Evolutionary conservation across 2,329 filamentous ascomycete species (phyloP), one percentile per base, ranked within the genome.

Genomic region (Venturia aucupariae): DNA sequence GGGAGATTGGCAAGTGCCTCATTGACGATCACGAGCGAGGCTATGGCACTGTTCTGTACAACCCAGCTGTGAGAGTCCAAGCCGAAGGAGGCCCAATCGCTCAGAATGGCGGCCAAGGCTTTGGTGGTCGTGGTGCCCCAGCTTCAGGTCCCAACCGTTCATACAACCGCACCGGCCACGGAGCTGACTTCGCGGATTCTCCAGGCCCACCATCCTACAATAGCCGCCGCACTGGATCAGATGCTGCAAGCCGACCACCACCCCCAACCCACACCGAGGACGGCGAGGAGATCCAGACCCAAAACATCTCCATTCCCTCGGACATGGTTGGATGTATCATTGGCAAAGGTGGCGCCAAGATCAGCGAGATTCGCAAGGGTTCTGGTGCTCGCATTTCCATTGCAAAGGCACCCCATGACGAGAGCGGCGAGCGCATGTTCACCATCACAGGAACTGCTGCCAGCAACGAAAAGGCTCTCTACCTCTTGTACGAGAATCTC

Each of bases 291-390:
- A 90, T 97, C 67, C 93, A 97, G 77, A 99, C 94, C 1, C 94
- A 99, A 75, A 99, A 99, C 80, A 99, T 99, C 79, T 97, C 92
- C 82, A 99, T 99, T 72, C 94, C 94, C 32, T 92, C 94, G 60
- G 94, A 99, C 80, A 99, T 99, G 94, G 94, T 99, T 76, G 94
- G 94, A 70, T 99, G 94, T 80, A 99, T 99, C 79, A 99, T 99
- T 75, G 94, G 94, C 69, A 89, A 92, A 68, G 91, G 84, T 64
- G 94, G 94, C 68, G 92, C 85, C 81, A 99, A 99, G 85, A 99
- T 99, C 74, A 97, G 91, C 76, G 94, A 99, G 80, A 99, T 99
- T 72, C 90, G 94, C 77, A 95, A 96, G 82, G 92, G 88, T 67
- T 99, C 94, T 64, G 92, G 92, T 66, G 94, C 94, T 67, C 90